Evolutionary conservation across 2,329 filamentous ascomycete genomes (phyloP), one percentile per base, ranked within the genome.

Genomic region (Parafenestella ontariensis): DNA sequence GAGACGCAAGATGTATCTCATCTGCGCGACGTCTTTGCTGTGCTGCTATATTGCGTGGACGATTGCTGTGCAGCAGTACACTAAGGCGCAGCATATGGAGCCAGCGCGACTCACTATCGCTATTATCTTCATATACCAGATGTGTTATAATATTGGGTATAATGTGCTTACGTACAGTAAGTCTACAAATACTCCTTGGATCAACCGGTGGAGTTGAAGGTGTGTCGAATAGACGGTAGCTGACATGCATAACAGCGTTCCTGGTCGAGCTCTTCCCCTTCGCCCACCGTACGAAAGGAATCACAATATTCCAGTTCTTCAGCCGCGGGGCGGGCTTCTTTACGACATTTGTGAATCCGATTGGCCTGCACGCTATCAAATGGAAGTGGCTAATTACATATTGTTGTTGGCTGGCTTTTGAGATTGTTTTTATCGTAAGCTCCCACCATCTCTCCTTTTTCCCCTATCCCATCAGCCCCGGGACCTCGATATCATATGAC

Each of bases 381-480:
- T 88, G 85, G 82, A 80, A 86, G 69, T 85, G 88, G 56, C 86
- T 86, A 77, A 77, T 87, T 40, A 86, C 87, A 72, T 88, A 88
- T 74, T 66, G 70, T 44, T 70, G 84, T 39, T 88, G 85, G 85
- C 82, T 87, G 61, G 76, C 81, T 11, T 76, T 81, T 68, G 84
- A 88, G 70, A 77, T 87, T 31, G 61, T 83, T 31, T 87, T 88
- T 62, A 85, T 88, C 18, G 65, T 68, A 61, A 24, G 60, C 49
- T 15, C 23, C 8, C 23, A 10, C n/a, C 24, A 39, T 6, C 20
- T 42, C 24, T 26, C 24, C n/a, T 26, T 26, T 20, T 43, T 46
- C 11, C 29, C 21, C 9, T 13, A 43, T 24, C 11, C 18, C 1
- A n/a, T 41, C 3, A 13, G 28, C 34, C 28, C 11, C n/a, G n/a